Evolutionary conservation across 2,329 filamentous ascomycete species (phyloP).

Genomic region (Fusarium mangiferae): DNA sequence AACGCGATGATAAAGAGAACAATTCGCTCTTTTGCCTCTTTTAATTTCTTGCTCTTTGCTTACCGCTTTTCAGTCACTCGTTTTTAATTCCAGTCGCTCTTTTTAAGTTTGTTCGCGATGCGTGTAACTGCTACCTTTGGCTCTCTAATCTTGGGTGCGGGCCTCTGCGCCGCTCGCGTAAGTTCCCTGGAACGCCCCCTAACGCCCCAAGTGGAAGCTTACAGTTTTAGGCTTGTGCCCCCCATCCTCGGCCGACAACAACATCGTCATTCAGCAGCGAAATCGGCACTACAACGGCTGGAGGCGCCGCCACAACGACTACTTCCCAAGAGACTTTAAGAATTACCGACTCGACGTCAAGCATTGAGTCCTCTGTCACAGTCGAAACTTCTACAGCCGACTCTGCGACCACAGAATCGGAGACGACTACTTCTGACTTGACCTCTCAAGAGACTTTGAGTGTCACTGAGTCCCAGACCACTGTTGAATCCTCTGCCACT

Average conservation of each 20-base stretch:
- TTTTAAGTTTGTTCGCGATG: background rate
- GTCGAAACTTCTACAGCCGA: background rate
- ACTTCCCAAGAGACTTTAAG: no score
- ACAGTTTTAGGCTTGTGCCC: conserved; percentile 2
- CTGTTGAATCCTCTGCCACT: background rate
- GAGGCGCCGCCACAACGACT: background rate
- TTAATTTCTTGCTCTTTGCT: background rate
- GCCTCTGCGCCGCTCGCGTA: conserved; percentile 6
- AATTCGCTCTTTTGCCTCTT: background rate
- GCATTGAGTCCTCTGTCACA: background rate
- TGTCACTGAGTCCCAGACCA: background rate
- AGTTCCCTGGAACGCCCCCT: background rate
- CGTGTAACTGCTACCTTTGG: background rate
- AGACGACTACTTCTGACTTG: background rate
- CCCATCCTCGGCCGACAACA: background rate
- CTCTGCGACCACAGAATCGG: background rate
- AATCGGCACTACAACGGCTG: background rate
- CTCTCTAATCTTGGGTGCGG: background rate
- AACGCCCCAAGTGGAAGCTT: background rate
- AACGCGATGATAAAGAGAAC: background rate
- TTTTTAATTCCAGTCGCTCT: background rate
- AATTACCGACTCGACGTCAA: no score
- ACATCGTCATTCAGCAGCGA: background rate
- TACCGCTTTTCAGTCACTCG: background rate
- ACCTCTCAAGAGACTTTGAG: background rate